These are phyloP conservation scores for Hyaloscypha variabilis DNA, from an alignment of 495 filamentous ascomycete species.

Conservation along the genomic window DNA sequence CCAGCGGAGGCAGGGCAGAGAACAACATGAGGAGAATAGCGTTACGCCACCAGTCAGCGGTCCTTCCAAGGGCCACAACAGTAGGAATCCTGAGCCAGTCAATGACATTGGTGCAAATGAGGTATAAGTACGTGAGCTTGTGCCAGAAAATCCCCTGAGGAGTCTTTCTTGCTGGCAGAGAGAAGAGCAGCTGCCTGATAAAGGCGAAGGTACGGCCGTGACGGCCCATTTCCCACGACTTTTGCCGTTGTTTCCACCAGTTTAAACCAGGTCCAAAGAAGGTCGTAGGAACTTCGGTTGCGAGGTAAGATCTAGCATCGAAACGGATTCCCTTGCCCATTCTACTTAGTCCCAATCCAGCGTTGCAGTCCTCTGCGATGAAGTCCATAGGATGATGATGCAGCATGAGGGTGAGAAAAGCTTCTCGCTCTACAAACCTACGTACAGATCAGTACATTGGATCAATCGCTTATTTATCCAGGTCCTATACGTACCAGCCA, in stretches of 20 bases:
- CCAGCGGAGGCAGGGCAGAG: slow-evolving; percentile 9
- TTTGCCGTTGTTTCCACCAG: slow-evolving; percentile 3
- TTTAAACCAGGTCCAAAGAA: slow-evolving; percentile 12
- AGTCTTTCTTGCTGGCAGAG: slow-evolving; percentile 13
- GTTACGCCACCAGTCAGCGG: neutral
- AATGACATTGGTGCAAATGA: neutral
- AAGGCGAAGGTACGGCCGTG: slow-evolving; percentile 1
- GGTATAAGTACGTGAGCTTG: slow-evolving; percentile 9
- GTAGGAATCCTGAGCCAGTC: slow-evolving; percentile 19
- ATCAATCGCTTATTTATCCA: no score
- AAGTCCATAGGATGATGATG: slow-evolving; percentile 14
- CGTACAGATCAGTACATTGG: no score
- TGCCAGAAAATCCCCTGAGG: slow-evolving; percentile 13
- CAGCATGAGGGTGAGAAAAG: slow-evolving; percentile 5
- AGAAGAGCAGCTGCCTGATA: slow-evolving; percentile 3
- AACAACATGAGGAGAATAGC: slow-evolving; percentile 11
- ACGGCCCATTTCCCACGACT: slow-evolving; percentile 10
- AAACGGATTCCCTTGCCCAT: slow-evolving; percentile 8
- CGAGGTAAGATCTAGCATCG: slow-evolving; percentile 4
- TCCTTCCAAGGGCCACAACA: slow-evolving; percentile 6
- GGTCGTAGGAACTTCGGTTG: slow-evolving; percentile 21
- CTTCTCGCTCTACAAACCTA: slow-evolving; percentile 18
- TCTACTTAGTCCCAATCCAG: neutral
- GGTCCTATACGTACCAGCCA: no score
- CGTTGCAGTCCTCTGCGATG: slow-evolving; percentile 13